Conservation (phyloP, 768 basidiomycete species). For the Lentinula edodes region DNA sequence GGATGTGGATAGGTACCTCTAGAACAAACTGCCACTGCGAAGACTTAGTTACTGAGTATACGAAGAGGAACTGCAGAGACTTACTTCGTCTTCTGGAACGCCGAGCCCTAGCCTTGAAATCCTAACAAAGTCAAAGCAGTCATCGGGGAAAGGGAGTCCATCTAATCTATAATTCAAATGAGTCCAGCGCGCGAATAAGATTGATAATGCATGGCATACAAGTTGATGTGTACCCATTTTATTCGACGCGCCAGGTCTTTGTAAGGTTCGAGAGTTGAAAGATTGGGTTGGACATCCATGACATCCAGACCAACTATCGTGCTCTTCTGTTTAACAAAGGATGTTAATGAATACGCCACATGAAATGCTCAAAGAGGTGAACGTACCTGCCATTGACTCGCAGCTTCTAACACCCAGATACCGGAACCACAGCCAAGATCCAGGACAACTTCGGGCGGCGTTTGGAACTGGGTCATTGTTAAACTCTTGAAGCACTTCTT, state of each 20-base stretch:
- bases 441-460: conserved; percentile 47
- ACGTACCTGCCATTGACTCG: conserved; percentile 58
- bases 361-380: neutral
- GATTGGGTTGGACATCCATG: conserved; percentile 46
- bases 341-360: neutral
- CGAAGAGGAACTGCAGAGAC: conserved; percentile 12
- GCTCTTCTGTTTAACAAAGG: conserved; percentile 32
- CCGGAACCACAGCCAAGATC: conserved; percentile 73
- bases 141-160: conserved; percentile 51
- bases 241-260: conserved; percentile 43
- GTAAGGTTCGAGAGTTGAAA: conserved; percentile 27
- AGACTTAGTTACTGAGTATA: conserved; percentile 7
- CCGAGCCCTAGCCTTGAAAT: conserved; percentile 60
- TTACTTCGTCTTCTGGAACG: conserved; percentile 67
- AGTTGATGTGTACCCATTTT: conserved; percentile 62
- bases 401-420: conserved; percentile 67
- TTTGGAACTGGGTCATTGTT: conserved; percentile 49
- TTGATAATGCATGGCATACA: conserved; percentile 35
- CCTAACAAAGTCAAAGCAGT: conserved; percentile 61
- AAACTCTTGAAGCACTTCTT: conserved; percentile 39
- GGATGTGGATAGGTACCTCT: conserved; percentile 35
- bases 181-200: neutral
- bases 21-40: conserved; percentile 59
- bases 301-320: conserved; percentile 58
- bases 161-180: conserved; percentile 43